These are phyloP conservation scores for Lachnellula subtilissima DNA, from an alignment of 2,329 filamentous ascomycete genomes.

Conservation along the genomic window DNA sequence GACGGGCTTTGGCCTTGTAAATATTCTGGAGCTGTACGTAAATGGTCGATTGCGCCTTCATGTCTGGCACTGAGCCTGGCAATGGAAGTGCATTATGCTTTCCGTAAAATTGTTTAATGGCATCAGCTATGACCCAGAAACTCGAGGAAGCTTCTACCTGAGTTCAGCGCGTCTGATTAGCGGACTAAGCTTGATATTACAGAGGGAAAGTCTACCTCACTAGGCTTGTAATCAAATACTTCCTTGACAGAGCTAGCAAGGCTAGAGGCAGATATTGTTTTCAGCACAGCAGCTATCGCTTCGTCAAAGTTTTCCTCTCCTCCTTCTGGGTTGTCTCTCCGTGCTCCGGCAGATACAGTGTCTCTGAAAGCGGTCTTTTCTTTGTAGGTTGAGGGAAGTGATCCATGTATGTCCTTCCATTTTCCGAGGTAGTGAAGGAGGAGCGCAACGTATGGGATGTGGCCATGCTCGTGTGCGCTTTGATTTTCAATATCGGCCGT, in stretches of 20 bases:
- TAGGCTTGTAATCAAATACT: slow-evolving; percentile 65
- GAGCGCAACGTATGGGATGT: slow-evolving; percentile 81
- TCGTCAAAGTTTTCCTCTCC: slow-evolving; percentile 98
- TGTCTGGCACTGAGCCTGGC: slow-evolving; percentile 85
- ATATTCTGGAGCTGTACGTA: slow-evolving; percentile 90
- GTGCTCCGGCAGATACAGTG: slow-evolving; percentile 60
- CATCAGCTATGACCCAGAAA: slow-evolving; percentile 87
- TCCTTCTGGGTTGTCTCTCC: slow-evolving; percentile 72
- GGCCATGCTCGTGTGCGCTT: slow-evolving; percentile 78
- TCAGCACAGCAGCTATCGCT: slow-evolving; percentile 79
- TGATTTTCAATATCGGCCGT: slow-evolving; percentile 65
- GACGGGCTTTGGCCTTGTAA: slow-evolving; percentile 82
- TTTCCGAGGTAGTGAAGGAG: slow-evolving; percentile 75
- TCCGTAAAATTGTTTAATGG: slow-evolving; percentile 71
- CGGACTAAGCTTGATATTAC: background rate
- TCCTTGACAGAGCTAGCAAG: slow-evolving; percentile 67
- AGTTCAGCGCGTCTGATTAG: background rate
- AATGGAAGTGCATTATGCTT: slow-evolving; percentile 72
- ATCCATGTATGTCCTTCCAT: slow-evolving; percentile 73
- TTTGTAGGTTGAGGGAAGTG: slow-evolving; percentile 67
- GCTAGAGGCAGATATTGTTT: slow-evolving; percentile 68
- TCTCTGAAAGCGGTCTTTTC: slow-evolving; percentile 83
- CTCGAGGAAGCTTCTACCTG: slow-evolving; percentile 49
- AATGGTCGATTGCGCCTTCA: slow-evolving; percentile 89
- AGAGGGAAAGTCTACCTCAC: slow-evolving; percentile 37